Evolutionary conservation across 2,329 filamentous ascomycete species (phyloP).

Genomic region (Fusarium duplospermum): DNA sequence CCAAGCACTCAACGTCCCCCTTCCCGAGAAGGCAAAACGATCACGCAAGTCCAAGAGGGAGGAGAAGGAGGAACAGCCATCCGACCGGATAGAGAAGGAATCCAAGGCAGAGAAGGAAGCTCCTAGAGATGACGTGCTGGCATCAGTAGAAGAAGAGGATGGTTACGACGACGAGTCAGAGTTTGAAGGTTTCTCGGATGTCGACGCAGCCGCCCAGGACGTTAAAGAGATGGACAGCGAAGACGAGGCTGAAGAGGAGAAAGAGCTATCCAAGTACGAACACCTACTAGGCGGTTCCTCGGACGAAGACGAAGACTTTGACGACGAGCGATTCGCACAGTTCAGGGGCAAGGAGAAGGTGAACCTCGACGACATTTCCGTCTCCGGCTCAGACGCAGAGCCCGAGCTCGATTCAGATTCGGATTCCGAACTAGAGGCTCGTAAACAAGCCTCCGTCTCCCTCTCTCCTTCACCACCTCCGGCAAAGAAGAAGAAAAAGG

Average conservation of each 20-base stretch:
- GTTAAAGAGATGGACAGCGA: slow-evolving; percentile 40
- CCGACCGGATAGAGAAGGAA: slow-evolving; percentile 37
- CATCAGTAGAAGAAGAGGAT: slow-evolving; percentile 36
- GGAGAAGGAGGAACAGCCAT: slow-evolving; percentile 46
- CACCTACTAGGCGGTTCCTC: slow-evolving; percentile 58
- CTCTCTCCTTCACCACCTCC: slow-evolving; percentile 51
- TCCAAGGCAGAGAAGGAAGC: slow-evolving; percentile 20
- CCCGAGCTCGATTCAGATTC: slow-evolving; percentile 45
- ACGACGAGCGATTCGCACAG: slow-evolving; percentile 46
- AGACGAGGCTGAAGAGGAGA: slow-evolving; percentile 48
- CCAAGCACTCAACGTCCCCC: slow-evolving; percentile 58
- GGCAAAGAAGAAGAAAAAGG: slow-evolving; percentile 49
- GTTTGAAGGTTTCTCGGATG: slow-evolving; percentile 53
- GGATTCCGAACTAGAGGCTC: slow-evolving; percentile 27
- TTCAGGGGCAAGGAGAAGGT: slow-evolving; percentile 51
- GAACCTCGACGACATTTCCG: slow-evolving; percentile 55
- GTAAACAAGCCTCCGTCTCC: slow-evolving; percentile 41
- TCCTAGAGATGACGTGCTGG: slow-evolving; percentile 33
- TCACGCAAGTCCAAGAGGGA: slow-evolving; percentile 48
- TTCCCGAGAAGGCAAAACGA: slow-evolving; percentile 55
- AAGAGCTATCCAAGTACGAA: slow-evolving; percentile 56
- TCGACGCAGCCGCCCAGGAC: slow-evolving; percentile 18
- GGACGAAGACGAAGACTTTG: slow-evolving; percentile 53
- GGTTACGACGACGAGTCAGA: slow-evolving; percentile 48
- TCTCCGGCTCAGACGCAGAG: slow-evolving; percentile 50